phyloP scores from a whole-genome alignment of 1,284 basidiomycete species.

The Ceratobasidium papillatum region DNA sequence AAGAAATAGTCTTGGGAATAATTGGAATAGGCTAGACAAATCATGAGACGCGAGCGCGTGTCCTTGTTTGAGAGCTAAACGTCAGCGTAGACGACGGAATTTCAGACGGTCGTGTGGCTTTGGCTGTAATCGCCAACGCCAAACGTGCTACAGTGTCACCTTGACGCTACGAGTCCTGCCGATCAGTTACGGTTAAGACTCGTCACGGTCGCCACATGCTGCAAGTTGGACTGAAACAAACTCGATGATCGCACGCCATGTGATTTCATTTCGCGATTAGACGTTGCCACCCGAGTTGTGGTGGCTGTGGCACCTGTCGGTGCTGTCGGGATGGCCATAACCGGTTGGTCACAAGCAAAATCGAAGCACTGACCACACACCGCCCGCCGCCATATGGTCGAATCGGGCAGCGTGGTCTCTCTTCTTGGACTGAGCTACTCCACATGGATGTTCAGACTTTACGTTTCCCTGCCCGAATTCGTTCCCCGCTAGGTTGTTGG shows the following conservation, averaged over 20 bases:
- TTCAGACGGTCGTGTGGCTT: conserved; percentile 14
- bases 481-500: not conserved
- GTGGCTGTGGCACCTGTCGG: conserved; percentile 10
- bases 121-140: not conserved
- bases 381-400: conserved; percentile 4
- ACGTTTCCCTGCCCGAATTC: not conserved
- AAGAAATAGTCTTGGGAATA: not conserved
- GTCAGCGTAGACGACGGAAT: not conserved
- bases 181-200: not conserved
- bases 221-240: conserved; percentile 2
- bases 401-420: not conserved
- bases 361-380: not conserved
- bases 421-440: not conserved
- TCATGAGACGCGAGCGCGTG: conserved; percentile 5
- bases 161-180: not conserved
- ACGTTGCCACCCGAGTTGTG: not conserved
- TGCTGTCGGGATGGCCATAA: not conserved
- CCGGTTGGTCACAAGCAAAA: conserved; percentile 1
- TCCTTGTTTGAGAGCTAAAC: not conserved
- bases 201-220: not conserved
- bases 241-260: not conserved
- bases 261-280: conserved; percentile 29
- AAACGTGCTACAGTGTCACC: not conserved
- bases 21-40: not conserved
- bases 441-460: not conserved